These are phyloP conservation scores for Vaccinium macrocarpon DNA, from an alignment of 148 eudicot species.

Conservation along the genomic window DNA sequence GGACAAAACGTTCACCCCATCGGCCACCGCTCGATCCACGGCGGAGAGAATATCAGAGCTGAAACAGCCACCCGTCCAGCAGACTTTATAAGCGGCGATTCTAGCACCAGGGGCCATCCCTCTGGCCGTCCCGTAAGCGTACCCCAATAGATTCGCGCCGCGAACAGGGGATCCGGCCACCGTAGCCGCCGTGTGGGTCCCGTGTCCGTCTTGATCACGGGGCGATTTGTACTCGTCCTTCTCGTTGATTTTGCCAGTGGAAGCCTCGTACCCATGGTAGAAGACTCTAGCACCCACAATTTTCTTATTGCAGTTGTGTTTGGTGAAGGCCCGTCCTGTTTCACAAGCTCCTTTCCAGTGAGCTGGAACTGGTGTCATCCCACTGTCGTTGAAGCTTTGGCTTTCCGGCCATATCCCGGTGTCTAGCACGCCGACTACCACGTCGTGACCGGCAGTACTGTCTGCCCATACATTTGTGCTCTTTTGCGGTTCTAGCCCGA, in stretches of 20 bases:
- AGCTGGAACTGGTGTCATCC: conserved; percentile 46
- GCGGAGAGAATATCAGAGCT: conserved; percentile 94
- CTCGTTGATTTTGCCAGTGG: conserved; percentile 67
- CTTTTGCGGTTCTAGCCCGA: conserved; percentile 50
- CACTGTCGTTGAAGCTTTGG: conserved; percentile 75
- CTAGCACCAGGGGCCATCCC: conserved; percentile 83
- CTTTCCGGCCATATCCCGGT: conserved; percentile 98
- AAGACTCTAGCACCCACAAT: conserved; percentile 75
- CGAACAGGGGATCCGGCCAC: conserved; percentile 70
- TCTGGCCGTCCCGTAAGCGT: conserved; percentile 75
- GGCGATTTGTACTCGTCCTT: conserved; percentile 69
- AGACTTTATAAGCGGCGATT: conserved; percentile 85
- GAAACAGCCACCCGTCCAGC: conserved; percentile 95
- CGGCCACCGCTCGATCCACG: conserved; percentile 70
- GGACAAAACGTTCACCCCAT: conserved; percentile 77
- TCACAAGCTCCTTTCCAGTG: conserved; percentile 81
- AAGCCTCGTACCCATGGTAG: conserved; percentile 77
- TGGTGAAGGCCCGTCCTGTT: conserved; percentile 55
- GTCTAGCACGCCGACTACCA: conserved; percentile 80
- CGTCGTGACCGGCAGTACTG: conserved; percentile 39
- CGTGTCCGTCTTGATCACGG: conserved; percentile 88
- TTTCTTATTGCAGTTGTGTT: conserved; percentile 60
- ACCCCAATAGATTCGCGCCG: conserved; percentile 77
- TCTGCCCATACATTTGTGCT: conserved; percentile 25
- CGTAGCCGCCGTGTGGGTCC: conserved; percentile 87